These are phyloP conservation scores for Plasmodium reichenowi DNA, from an alignment of 169 alveolate species.

Conservation along the genomic window DNA sequence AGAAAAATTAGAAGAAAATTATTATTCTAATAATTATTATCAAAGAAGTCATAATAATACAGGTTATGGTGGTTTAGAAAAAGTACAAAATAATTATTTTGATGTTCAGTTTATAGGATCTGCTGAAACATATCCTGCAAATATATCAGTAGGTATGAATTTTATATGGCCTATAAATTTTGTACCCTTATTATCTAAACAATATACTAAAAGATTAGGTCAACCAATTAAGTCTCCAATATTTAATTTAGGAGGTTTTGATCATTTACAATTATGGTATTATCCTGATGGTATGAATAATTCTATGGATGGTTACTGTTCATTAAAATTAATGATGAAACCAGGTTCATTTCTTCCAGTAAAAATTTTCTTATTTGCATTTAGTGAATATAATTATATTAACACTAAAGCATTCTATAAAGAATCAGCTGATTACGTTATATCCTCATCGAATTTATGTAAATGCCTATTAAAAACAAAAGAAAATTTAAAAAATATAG, in stretches of 20 bases:
- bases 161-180: conserved; percentile 88
- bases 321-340: conserved; percentile 86
- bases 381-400: conserved; percentile 84
- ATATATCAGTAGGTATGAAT: conserved; percentile 87
- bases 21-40: conserved; percentile 61
- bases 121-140: conserved; percentile 86
- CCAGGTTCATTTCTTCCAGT: conserved; percentile 91
- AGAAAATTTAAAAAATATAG: conserved; percentile 37
- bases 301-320: conserved; percentile 85
- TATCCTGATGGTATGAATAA: conserved; percentile 88
- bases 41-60: conserved; percentile 84
- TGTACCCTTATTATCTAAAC: conserved; percentile 87
- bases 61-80: conserved; percentile 84
- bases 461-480: conserved; percentile 76
- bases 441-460: conserved; percentile 80
- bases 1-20: conserved; percentile 77
- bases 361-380: conserved; percentile 83
- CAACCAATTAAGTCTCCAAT: conserved; percentile 88
- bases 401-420: conserved; percentile 84
- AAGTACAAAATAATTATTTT: conserved; percentile 84
- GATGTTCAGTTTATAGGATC: conserved; percentile 90
- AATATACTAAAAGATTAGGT: conserved; percentile 85
- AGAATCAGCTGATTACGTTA: conserved; percentile 86
- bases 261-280: conserved; percentile 90
- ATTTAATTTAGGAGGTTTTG: conserved; percentile 90